A percentile compares a stretch with the other conserved stretches of the same genome.
Evolutionary conservation across 129 eudicot genomes (phyloP).

Genomic region (Flaveria trinervia): DNA sequence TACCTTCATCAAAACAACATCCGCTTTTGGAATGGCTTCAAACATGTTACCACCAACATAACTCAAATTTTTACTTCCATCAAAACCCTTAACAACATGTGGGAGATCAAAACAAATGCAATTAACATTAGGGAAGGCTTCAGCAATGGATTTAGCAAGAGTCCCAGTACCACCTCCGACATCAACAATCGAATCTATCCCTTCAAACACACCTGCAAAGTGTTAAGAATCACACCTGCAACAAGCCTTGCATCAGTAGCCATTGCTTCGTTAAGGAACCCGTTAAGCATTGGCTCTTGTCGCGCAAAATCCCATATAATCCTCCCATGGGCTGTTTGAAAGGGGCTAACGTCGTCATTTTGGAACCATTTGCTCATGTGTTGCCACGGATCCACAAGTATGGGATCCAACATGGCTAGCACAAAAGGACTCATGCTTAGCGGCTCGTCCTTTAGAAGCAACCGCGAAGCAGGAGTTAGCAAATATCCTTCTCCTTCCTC

Average conservation of each 20-base stretch:
- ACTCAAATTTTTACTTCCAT: constrained; percentile 14
- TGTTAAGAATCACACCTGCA: constrained; percentile 11
- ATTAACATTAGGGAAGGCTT: constrained; percentile 17
- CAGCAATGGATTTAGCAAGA: constrained; percentile 26
- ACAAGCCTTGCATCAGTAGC: constrained; percentile 27
- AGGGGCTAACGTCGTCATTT: constrained; percentile 11
- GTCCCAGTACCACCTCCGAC: constrained; percentile 49
- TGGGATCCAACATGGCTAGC: constrained; percentile 22
- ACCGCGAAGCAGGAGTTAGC: constrained; percentile 33
- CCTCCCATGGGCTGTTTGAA: constrained; percentile 10
- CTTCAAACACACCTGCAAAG: background rate
- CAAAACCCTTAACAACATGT: constrained; percentile 33
- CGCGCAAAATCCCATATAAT: constrained; percentile 4
- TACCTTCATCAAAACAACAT: constrained; percentile 18
- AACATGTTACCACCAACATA: constrained; percentile 32
- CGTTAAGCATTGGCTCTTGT: constrained; percentile 17
- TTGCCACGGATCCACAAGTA: constrained; percentile 23
- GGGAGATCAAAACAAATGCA: constrained; percentile 40
- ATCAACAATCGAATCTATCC: constrained; percentile 35
- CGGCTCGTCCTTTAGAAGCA: constrained; percentile 31
- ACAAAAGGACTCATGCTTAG: constrained; percentile 21
- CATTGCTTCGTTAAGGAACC: constrained; percentile 24
- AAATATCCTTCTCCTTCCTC: constrained; percentile 23
- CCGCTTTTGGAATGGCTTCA: constrained; percentile 22
- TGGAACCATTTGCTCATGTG: constrained; percentile 30